A percentile compares a stretch with the other conserved stretches of the same genome.
Evolutionary conservation across 2,329 filamentous ascomycete genomes (phyloP).

Genomic region (Fonsecaea erecta): DNA sequence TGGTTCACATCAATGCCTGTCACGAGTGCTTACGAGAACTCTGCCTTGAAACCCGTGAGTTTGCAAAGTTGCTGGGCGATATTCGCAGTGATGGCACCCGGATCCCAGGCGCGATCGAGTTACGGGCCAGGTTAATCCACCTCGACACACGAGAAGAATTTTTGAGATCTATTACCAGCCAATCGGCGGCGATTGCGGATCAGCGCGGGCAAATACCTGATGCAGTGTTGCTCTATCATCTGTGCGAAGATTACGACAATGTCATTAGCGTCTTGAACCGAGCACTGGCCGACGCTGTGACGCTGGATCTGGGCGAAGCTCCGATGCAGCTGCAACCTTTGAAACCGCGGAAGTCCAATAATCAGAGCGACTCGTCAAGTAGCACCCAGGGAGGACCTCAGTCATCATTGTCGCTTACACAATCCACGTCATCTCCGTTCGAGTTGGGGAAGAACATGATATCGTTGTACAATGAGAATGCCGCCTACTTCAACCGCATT

Average conservation of each 20-base stretch:
- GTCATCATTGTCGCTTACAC: constrained; percentile 63
- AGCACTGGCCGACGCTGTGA: constrained; percentile 85
- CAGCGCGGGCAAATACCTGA: constrained; percentile 88
- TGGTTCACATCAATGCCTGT: constrained; percentile 78
- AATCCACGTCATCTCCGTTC: constrained; percentile 68
- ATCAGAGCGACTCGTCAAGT: constrained; percentile 33
- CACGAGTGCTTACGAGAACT: constrained; percentile 92
- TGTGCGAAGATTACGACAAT: constrained; percentile 92
- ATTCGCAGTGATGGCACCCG: constrained; percentile 83
- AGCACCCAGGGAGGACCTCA: constrained; percentile 46
- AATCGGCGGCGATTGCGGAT: constrained; percentile 89
- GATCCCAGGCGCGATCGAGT: constrained; percentile 84
- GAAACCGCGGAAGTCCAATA: constrained; percentile 65
- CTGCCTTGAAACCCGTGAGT: constrained; percentile 94
- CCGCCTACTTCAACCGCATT: constrained; percentile 65
- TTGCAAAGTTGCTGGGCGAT: constrained; percentile 90
- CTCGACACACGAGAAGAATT: constrained; percentile 81
- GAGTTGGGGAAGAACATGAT: constrained; percentile 67
- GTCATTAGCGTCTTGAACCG: constrained; percentile 91
- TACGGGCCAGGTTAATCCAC: constrained; percentile 79
- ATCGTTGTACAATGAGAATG: constrained; percentile 64
- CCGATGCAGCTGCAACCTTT: constrained; percentile 77
- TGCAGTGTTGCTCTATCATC: constrained; percentile 89
- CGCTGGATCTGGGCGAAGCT: constrained; percentile 81
- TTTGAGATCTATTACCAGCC: constrained; percentile 86